Base-by-base conservation (phyloP, 768 basidiomycete species). In the Naganishia vaughanmartiniae region DNA sequence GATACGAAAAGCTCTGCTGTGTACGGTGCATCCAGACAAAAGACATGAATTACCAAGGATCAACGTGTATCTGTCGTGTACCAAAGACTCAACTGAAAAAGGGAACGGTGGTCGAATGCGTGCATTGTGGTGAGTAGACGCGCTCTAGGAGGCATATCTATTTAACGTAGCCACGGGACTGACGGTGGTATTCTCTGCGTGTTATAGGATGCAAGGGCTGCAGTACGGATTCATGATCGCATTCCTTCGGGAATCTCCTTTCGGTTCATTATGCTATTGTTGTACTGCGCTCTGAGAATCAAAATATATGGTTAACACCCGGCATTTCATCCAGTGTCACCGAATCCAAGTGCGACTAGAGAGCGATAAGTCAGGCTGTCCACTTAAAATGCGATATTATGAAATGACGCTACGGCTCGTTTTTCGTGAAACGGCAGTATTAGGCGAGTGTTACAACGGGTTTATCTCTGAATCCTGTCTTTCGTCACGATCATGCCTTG, bases 31-130 rank as follows among this genome's bases (percentile, higher is more conserved):
- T 99, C 68, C 95, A 97, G 82, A 94, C 93, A 4, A 87, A 87
- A 83, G 96, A 97, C 81, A 97, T 97, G 95, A 98, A 97, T 83
- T 97, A 97, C 78, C 90, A 93, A 84, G 96, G 95, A 14, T 95
- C 93, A 26, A 96, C 96, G 36, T 99, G 96, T 81, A 90, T 99
- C 56, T 99, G 96, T 81, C 87, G 96, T 72, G 94, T 98, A 60
- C 96, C 96, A 4, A 99, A 97, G 80, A 89, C 91, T 5, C 90
- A 93, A 77, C 86, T 99, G 30, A 90, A 92, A 67, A 84, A 86
- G 63, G 95, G 93, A 7, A 93, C 91, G 3, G 84, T 97, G 36
- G 94, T 98, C 1, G 93, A 99, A 81, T 99, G 95, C 82, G 90
- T 92, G 56, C 93, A 97, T 79, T 97, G 95, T 81, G 95, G 95